These are phyloP conservation scores for Erodium maritimum DNA, from an alignment of 345 rosid species.

Conservation along the genomic window DNA sequence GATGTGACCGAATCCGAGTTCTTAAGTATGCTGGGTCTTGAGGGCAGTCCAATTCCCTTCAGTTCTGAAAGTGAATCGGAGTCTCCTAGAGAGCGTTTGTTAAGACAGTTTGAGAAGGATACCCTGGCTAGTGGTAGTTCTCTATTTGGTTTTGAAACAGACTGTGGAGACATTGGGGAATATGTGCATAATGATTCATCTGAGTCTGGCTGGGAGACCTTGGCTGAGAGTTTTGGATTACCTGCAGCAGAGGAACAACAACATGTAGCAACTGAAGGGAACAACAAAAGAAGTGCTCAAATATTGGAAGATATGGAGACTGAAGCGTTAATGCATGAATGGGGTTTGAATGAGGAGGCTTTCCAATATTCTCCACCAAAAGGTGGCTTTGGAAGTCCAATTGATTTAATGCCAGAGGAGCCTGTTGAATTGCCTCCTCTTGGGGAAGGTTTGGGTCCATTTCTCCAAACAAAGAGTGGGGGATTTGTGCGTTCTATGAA, in stretches of 20 bases:
- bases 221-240: constrained; percentile 36
- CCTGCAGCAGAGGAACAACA: constrained; percentile 54
- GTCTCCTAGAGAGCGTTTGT: constrained; percentile 82
- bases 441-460: constrained; percentile 79
- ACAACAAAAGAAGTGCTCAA: constrained; percentile 42
- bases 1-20: constrained; percentile 61
- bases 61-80: constrained; percentile 81
- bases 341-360: constrained; percentile 74
- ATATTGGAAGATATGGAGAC: constrained; percentile 72
- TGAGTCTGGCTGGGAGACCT: constrained; percentile 24
- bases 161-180: constrained; percentile 34
- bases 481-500: constrained; percentile 82
- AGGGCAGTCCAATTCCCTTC: constrained; percentile 56
- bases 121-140: constrained; percentile 50
- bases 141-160: constrained; percentile 44
- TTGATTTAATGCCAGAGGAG: constrained; percentile 43
- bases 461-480: constrained; percentile 69
- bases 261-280: constrained; percentile 28
- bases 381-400: constrained; percentile 45
- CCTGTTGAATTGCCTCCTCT: constrained; percentile 55
- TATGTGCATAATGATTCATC: constrained; percentile 19
- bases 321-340: constrained; percentile 76
- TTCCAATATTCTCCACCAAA: constrained; percentile 63
- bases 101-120: constrained; percentile 84
- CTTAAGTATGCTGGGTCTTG: constrained; percentile 71